Evolutionary conservation across 257 asterid species (phyloP), one percentile per base, ranked within the genome.

Genomic region (Thymus mandschuricus): DNA sequence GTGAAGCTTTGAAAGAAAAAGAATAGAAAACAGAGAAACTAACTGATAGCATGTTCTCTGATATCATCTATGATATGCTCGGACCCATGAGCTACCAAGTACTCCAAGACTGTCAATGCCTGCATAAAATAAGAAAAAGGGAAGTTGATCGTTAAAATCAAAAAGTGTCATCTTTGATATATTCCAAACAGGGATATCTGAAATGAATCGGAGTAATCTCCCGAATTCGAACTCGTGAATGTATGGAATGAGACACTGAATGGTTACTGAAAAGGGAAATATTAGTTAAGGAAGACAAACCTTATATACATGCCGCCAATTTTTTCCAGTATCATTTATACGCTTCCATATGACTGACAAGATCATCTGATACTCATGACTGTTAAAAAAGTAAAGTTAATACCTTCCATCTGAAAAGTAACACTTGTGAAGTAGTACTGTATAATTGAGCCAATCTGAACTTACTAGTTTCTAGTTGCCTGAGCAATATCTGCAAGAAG

Each of bases 301-400:
- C 98, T 95, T 95, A 89, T 89, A 95, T 29, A 95, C 97, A 73
- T 92, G 98, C 74, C 98, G 90, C 99, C 99, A 95, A 71, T 95
- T 88, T 82, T 89, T 92, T 15, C 97, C 96, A 71, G 92, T 92
- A 78, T 95, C 99, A 82, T 88, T 92, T 71, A 89, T 67, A 58
- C 97, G 98, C 89, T 95, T 95, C 99, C 99, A 95, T 72, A 95
- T 60, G 34, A 95, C 89, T 7, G 96, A 69, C 98, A 92, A 88
- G 81, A 95, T 89, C 85, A 95, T 92, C 80, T 95, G 98, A 85
- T 87, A 88, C 83, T 95, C 96, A 21, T 92, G 96, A 79, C 99
- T 95, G 93, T 68, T 51, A 40, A 69, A 64, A 45, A 43, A 12
- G 55, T 64, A 30, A 77, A 71, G 62, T 64, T 43, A 71, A 80